These are phyloP conservation scores for Ilyonectria destructans DNA, from an alignment of 2,329 filamentous ascomycete species.

Conservation along the genomic window DNA sequence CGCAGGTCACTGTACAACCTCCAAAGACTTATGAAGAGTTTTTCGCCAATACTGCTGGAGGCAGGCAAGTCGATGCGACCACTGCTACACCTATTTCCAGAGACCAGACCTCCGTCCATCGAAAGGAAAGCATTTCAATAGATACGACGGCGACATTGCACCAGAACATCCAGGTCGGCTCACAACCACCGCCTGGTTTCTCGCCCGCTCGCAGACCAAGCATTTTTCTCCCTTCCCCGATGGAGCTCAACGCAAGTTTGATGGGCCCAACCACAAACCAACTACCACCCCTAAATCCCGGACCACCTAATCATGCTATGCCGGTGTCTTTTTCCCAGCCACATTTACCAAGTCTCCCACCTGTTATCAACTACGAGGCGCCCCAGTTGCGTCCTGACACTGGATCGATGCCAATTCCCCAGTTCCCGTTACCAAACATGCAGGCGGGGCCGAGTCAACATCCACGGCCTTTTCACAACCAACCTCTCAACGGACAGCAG, in stretches of 20 bases:
- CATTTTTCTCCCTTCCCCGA: neutral
- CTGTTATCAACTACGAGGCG: neutral
- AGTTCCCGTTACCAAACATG: neutral
- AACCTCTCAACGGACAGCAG: neutral
- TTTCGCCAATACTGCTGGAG: neutral
- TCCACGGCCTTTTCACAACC: neutral
- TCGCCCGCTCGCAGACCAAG: neutral
- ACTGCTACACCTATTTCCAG: neutral
- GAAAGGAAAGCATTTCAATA: neutral
- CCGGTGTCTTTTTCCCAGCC: neutral
- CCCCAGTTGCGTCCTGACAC: neutral
- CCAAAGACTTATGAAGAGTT: neutral
- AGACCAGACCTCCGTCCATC: neutral
- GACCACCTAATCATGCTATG: neutral
- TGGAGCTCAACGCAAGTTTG: neutral
- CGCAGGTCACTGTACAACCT: neutral
- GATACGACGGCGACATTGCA: neutral
- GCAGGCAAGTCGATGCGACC: neutral
- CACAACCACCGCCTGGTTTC: neutral
- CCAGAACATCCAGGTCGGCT: neutral
- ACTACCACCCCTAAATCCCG: neutral
- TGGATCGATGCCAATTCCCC: slow-evolving; percentile 1
- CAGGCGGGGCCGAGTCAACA: neutral
- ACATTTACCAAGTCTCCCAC: neutral
- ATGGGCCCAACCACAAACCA: neutral